Evolutionary conservation across 1,284 basidiomycete genomes (phyloP), one percentile per base, ranked within the genome.

Genomic region (Pterula multifida): DNA sequence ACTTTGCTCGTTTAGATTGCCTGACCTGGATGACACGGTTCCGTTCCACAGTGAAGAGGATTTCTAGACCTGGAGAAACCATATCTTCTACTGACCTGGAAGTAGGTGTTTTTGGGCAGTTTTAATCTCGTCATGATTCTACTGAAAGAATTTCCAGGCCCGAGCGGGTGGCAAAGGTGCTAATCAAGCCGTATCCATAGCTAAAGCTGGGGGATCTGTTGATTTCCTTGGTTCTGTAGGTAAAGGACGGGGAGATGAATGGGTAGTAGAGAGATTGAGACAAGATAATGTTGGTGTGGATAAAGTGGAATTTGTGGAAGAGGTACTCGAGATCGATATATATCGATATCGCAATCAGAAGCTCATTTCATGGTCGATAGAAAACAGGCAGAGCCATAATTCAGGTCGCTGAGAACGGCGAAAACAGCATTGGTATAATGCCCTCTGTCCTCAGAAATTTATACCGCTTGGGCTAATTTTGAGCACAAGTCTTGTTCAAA

Each of bases 361-460:
- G 24, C n/a, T 47, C 2, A 36, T 24, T 35, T 22, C n/a, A 19
- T 24, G 24, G 28, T 22, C 4, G n/a, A 22, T 51, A 78, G 75
- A 67, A 70, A 54, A 79, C 75, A 2, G 78, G 78, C 6, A 66
- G 77, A 3, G 77, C 77, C 1, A 65, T 79, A 19, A 77, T 80
- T 36, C 78, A 79, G 56, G 68, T 80, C 2, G 65, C 73, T 2
- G 64, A 71, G 2, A 63, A 66, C 28, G 78, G 78, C 21, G 76
- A 80, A 58, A 80, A 80, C 55, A 71, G 73, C 54, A 80, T 80
- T 53, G 71, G 78, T 78, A 53, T 28, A 69, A 58, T 19, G n/a
- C 12, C 22, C 15, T 9, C 26, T 47, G 21, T 28, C 26, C 11
- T 42, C 52, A 25, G 15, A 44, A 19, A 4, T 35, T 50, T 23